A percentile compares a stretch with the other conserved stretches of the same genome.
Conservation (phyloP, 441 rosid genomes). For the Erysimum cheiri region DNA sequence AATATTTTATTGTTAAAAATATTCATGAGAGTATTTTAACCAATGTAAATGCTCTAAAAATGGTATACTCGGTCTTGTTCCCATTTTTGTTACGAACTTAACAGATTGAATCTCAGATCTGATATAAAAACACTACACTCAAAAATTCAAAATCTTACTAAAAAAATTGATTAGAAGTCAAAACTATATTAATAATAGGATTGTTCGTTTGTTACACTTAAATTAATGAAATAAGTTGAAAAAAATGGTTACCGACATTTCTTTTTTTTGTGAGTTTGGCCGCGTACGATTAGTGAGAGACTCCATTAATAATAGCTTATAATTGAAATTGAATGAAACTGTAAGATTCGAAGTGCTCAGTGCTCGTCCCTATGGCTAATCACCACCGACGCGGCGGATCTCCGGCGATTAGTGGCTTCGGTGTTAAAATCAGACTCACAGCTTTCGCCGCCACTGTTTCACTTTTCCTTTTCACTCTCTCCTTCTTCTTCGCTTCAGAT, state of each 20-base stretch:
- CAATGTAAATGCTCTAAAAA: background rate
- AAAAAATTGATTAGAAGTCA: background rate
- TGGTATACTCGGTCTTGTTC: background rate
- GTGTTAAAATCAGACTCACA: conserved; percentile 49
- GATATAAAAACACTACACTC: background rate
- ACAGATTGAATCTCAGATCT: background rate
- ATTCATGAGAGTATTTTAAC: too few relatives aligned
- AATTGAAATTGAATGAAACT: conserved; percentile 20
- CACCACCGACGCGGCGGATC: conserved; percentile 56
- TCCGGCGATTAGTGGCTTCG: conserved; percentile 37
- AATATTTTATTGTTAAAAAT: too few relatives aligned
- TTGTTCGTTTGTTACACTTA: too few relatives aligned
- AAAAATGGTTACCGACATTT: conserved; percentile 32
- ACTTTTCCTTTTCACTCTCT: conserved; percentile 56
- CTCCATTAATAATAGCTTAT: conserved; percentile 28
- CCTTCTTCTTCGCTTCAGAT: conserved; percentile 61
- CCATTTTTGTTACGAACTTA: background rate
- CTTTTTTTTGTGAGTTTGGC: conserved; percentile 22
- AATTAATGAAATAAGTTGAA: background rate
- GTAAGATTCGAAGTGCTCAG: background rate
- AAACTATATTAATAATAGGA: background rate
- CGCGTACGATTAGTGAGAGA: conserved; percentile 16
- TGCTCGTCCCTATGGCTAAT: conserved; percentile 54
- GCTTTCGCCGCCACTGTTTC: conserved; percentile 53
- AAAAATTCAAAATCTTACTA: background rate